Evolutionary conservation across 2,329 filamentous ascomycete species (phyloP).

Genomic region (Tolypocladium sp.): DNA sequence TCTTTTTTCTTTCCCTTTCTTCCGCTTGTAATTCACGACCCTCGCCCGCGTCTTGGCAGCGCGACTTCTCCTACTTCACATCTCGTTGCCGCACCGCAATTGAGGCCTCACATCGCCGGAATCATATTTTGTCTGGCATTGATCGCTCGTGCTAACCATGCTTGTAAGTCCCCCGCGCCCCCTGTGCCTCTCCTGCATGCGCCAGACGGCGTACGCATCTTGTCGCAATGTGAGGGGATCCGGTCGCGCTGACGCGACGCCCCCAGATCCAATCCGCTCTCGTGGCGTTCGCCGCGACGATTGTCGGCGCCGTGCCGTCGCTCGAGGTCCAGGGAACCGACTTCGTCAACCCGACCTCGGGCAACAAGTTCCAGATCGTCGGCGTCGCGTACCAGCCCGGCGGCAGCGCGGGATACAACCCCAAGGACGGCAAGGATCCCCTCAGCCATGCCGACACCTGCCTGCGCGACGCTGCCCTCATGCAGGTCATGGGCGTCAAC

Average conservation of each 20-base stretch:
- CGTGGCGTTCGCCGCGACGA: constrained; percentile 42
- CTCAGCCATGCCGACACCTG: constrained; percentile 50
- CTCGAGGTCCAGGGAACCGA: constrained; percentile 47
- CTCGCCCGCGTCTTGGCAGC: not conserved
- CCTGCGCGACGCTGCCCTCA: constrained; percentile 54
- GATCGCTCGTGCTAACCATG: constrained; percentile 4
- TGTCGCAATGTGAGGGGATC: not conserved
- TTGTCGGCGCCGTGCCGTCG: constrained; percentile 46
- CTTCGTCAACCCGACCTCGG: constrained; percentile 50
- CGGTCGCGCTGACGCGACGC: not conserved
- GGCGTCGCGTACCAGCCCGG: constrained; percentile 63
- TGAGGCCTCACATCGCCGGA: not conserved
- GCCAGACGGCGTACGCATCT: too few species aligned
- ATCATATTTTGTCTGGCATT: not conserved
- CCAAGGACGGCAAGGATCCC: constrained; percentile 43
- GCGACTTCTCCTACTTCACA: not conserved
- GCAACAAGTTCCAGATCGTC: constrained; percentile 55
- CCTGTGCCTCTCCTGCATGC: not conserved
- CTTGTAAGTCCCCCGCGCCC: constrained; percentile 6
- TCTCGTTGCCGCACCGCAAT: not conserved
- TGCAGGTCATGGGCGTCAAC: constrained; percentile 57
- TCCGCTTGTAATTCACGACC: not conserved
- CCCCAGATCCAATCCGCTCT: constrained; percentile 32
- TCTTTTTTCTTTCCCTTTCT: not conserved
- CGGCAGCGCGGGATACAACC: constrained; percentile 53